Base-by-base conservation (phyloP, 805 yeast genomes). In the Zygotorulaspora danielsina region DNA sequence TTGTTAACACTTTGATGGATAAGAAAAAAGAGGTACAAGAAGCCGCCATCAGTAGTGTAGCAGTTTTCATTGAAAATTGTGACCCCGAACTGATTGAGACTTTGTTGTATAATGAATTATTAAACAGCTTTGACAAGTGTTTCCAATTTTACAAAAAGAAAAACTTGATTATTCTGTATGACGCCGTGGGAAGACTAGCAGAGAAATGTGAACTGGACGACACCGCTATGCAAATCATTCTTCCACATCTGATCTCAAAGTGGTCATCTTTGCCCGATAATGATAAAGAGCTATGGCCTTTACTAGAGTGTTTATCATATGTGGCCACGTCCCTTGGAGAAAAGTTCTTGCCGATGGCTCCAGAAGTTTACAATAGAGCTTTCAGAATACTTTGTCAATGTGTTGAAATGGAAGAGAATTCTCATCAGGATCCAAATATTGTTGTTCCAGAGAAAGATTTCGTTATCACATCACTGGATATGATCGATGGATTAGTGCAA, bases 11-110 rank as follows among this genome's bases (percentile, higher is more conserved):
- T 63, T 78, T 85, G 17, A 66, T 87, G 50, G 97, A 93, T 60
- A 72, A 69, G 36, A 87, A 86, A 66, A 88, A 89, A 58, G 84
- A 83, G 41, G 98, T 90, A n/a, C 98, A 93, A 65, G 90, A 88
- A 54, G 83, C 95, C 41, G 96, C 95, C 1, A 86, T 95, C 51
- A 77, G 88, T 25, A 84, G 96, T 8, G 73, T 90, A 31, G 82
- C 95, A 1, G 80, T 79, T 40, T 84, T 89, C 46, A 79, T 89
- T 28, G 97, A 89, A 54, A 76, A 72, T 42, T 73, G 93, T 16
- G 87, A 84, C 38, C 63, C 78, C 1, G 72, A 70, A 30, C 57
- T 82, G 29, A 70, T 89, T 34, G 73, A 71, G 18, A 80, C 81
- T 15, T 76, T 82, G 45, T 54, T 67, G 1, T 65, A 79, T 34